A percentile compares a stretch with the other conserved stretches of the same genome.
Conservation (phyloP, 108 stramenopile genomes). For the Cyclostephanos invisitatus region DNA sequence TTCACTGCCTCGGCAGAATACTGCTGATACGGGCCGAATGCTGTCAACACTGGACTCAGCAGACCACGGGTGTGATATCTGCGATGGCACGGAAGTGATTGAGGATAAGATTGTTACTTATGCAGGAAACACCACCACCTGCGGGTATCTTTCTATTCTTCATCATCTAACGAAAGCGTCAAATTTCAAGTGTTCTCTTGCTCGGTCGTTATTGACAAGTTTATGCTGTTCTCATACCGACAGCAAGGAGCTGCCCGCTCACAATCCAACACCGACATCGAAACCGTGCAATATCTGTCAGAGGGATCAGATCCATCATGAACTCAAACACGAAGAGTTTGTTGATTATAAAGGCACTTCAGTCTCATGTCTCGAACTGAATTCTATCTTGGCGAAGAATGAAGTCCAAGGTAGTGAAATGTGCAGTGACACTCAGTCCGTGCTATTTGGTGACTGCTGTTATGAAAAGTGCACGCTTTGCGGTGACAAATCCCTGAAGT, state of each 20-base stretch:
- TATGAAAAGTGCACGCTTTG: conserved; percentile 54
- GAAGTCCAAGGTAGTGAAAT: conserved; percentile 41
- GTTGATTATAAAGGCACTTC: conserved; percentile 47
- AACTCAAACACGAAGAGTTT: conserved; percentile 37
- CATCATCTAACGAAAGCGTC: conserved; percentile 27
- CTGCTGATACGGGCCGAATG: conserved; percentile 1
- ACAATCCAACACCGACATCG: not conserved
- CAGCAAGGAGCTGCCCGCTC: conserved; percentile 1
- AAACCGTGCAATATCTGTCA: conserved; percentile 40
- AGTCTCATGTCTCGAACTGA: conserved; percentile 49
- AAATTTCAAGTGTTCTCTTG: conserved; percentile 48
- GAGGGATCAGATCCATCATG: conserved; percentile 32
- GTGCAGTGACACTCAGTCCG: conserved; percentile 41
- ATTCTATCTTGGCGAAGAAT: conserved; percentile 42
- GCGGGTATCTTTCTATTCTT: conserved; percentile 31
- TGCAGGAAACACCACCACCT: conserved; percentile 32
- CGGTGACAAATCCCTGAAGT: conserved; percentile 39
- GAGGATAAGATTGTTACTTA: conserved; percentile 23
- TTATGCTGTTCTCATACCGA: conserved; percentile 22
- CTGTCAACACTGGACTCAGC: conserved; percentile 14
- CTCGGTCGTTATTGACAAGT: conserved; percentile 34
- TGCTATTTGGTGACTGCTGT: conserved; percentile 46
- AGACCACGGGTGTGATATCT: conserved; percentile 38
- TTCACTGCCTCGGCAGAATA: conserved; percentile 7
- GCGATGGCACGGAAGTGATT: conserved; percentile 18